Base-by-base conservation (phyloP, 169 alveolate species). In the Plasmodium gaboni region DNA sequence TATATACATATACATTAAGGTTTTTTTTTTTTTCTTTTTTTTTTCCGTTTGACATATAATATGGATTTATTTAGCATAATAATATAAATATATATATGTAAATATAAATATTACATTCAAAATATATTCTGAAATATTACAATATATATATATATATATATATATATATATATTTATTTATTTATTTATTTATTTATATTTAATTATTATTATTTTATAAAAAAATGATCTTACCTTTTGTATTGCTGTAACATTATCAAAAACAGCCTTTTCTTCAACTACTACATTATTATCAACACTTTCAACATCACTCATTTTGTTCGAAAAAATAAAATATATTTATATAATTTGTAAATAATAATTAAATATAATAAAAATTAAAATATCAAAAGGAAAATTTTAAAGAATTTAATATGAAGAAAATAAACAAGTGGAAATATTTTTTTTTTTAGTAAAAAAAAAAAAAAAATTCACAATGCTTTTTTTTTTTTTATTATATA, bases 201-300 rank as follows among this genome's bases (percentile, higher is more conserved):
- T 55, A 61, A 4, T 12, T 8, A 38, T 61, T 61, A 6, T 12
- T 61, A 61, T 26, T 19, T 61, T 9, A 12, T 22, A 17, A 19
- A 61, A 61, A 24, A 61, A 61, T 15, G 46, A 64, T 55, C 24
- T 83, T 83, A 83, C 91, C 63, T 83, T 83, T 53, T 83, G 91
- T 13, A 93, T 89, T 10, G 94, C 96, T 61, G 96, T 83, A 48
- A 92, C 65, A 44, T 88, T 68, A 22, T 90, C 93, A 38, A 86
- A 92, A 55, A 92, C 96, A n/a, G 80, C 90, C 63, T 88, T 93
- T 71, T 93, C 92, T 44, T 91, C 95, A 38, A 73, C 72, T 57
- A 83, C 91, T 50, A 83, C 85, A 51, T 83, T 68, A 50, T 67
- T 69, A 7, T 83, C 91, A 83, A 68, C 85, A 28, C 91, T 83